These are phyloP conservation scores for Trichosporon ovoides DNA, from an alignment of 1,284 basidiomycete genomes.

Conservation along the genomic window DNA sequence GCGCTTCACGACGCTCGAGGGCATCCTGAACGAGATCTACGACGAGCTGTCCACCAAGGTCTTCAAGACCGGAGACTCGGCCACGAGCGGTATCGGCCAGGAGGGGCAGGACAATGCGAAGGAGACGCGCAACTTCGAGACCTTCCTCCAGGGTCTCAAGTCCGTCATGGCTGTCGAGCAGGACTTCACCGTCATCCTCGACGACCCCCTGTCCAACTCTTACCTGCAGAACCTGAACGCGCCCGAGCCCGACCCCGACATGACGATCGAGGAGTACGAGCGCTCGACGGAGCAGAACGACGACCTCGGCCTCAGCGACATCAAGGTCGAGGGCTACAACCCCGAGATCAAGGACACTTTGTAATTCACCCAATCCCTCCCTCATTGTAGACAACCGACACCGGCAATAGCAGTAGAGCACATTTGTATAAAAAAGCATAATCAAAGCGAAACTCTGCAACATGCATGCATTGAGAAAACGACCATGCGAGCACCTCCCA, in stretches of 20 bases:
- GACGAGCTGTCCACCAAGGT: slow-evolving; percentile 90
- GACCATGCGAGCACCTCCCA: too few relatives aligned
- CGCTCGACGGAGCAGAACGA: slow-evolving; percentile 89
- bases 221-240: slow-evolving; percentile 94
- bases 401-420: too few relatives aligned
- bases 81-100: slow-evolving; percentile 37
- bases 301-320: slow-evolving; percentile 92
- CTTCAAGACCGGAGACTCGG: slow-evolving; percentile 56
- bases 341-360: slow-evolving; percentile 35
- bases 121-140: slow-evolving; percentile 60
- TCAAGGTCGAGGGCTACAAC: slow-evolving; percentile 82
- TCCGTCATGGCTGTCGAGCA: slow-evolving; percentile 67
- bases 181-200: slow-evolving; percentile 86
- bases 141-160: slow-evolving; percentile 75
- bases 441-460: too few relatives aligned
- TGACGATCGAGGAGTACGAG: slow-evolving; percentile 77
- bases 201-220: slow-evolving; percentile 92
- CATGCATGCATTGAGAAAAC: too few relatives aligned
- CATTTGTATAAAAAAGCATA: too few relatives aligned
- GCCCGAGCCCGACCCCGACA: slow-evolving; percentile 85
- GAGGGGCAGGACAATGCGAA: slow-evolving; percentile 42
- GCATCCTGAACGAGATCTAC: slow-evolving; percentile 88
- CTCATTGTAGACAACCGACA: too few relatives aligned
- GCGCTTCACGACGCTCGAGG: slow-evolving; percentile 97
- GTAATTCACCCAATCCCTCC: background rate